Conservation (phyloP, 371 early-diverging fungal genomes). For the Entomophthora muscae region DNA sequence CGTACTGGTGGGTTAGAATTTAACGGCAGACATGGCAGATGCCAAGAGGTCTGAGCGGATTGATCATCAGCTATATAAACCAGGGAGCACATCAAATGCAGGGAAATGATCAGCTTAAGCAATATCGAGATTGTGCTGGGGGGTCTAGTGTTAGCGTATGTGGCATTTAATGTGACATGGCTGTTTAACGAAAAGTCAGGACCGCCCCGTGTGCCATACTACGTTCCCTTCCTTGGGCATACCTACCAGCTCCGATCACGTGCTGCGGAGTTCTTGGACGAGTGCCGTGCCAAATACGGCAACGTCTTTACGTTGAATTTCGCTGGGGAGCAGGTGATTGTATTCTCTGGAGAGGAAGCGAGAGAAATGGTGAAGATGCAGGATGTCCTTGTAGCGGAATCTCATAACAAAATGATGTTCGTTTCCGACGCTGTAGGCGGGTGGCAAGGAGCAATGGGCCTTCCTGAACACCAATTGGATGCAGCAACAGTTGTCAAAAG, state of each 20-base stretch:
- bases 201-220: conserved; percentile 9
- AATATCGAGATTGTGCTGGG: neutral
- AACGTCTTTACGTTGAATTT: conserved; percentile 4
- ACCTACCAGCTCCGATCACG: neutral
- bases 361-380: neutral
- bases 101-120: neutral
- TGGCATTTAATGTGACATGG: neutral
- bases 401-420: neutral
- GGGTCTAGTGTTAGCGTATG: neutral
- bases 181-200: neutral
- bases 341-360: neutral
- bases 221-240: conserved; percentile 9
- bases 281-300: conserved; percentile 8
- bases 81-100: too few species aligned
- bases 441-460: neutral
- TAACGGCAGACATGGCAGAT: too few species aligned
- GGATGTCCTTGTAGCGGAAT: neutral
- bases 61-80: too few species aligned
- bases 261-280: neutral
- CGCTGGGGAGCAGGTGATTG: neutral
- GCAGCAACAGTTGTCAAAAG: neutral
- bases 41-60: too few species aligned
- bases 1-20: too few species aligned
- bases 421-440: neutral
- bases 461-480: neutral